Percentiles rank a stretch among this genome's conserved stretches.
phyloP scores from a whole-genome alignment of 2,329 filamentous ascomycete genomes.

The Exophiala aquamarina region DNA sequence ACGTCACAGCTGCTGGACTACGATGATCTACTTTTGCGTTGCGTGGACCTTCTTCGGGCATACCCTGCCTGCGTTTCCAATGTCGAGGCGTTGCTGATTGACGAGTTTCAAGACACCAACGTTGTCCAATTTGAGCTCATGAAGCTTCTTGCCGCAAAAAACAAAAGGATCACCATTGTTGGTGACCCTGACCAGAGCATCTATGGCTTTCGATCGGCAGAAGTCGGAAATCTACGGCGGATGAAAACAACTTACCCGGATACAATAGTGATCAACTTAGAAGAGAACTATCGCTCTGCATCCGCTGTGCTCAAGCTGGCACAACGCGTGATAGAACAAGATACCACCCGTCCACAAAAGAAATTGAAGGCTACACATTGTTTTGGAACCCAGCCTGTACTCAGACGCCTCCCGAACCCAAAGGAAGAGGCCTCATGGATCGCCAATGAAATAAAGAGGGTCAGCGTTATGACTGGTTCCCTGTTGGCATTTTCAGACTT shows the following conservation, averaged over 20 bases:
- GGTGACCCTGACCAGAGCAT: constrained; percentile 98
- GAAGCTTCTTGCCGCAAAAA: constrained; percentile 74
- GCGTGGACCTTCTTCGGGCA: constrained; percentile 71
- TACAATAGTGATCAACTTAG: constrained; percentile 78
- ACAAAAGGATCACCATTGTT: constrained; percentile 83
- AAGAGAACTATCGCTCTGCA: constrained; percentile 94
- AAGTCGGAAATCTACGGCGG: constrained; percentile 81
- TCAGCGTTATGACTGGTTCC: constrained; percentile 67
- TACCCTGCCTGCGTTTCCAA: constrained; percentile 83
- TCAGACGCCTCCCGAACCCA: constrained; percentile 71
- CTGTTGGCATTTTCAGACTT: constrained; percentile 76
- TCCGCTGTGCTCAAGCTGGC: constrained; percentile 79
- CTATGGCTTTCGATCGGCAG: constrained; percentile 91
- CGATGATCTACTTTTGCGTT: constrained; percentile 84
- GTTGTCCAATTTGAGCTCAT: constrained; percentile 93
- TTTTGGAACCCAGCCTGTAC: constrained; percentile 74
- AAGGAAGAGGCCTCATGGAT: constrained; percentile 83
- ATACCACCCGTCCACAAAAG: constrained; percentile 77
- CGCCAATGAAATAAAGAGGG: constrained; percentile 75
- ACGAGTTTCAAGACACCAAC: constrained; percentile 98
- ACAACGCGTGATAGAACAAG: constrained; percentile 86
- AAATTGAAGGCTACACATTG: constrained; percentile 75
- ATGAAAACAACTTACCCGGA: constrained; percentile 75
- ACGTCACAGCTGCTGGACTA: constrained; percentile 86
- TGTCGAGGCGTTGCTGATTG: constrained; percentile 86